phyloP scores from a whole-genome alignment of 2,329 filamentous ascomycete species.

The Colletotrichum tamarilloi region DNA sequence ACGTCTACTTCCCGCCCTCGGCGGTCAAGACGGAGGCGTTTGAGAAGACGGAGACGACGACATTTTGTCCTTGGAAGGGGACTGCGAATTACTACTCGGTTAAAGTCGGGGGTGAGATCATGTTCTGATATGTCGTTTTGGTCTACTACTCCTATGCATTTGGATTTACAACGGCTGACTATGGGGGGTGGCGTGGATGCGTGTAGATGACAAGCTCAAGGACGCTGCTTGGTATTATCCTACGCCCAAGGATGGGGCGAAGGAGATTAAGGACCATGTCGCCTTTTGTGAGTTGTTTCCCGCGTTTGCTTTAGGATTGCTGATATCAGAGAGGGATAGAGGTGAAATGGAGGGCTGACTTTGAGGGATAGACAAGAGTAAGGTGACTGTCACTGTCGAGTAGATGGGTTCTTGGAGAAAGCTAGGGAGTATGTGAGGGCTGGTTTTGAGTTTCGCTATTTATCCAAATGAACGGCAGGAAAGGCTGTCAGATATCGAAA shows the following conservation, averaged over 20 bases:
- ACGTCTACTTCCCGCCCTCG: slow-evolving; percentile 65
- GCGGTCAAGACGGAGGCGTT: slow-evolving; percentile 58
- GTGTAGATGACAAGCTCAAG: slow-evolving; percentile 54
- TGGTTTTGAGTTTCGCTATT: not conserved
- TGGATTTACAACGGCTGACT: not conserved
- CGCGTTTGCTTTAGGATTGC: not conserved
- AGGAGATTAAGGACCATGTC: slow-evolving; percentile 64
- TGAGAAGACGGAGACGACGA: slow-evolving; percentile 55
- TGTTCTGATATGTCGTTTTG: not conserved
- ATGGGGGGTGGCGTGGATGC: not conserved
- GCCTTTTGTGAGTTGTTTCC: slow-evolving; percentile 63
- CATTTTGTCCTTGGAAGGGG: slow-evolving; percentile 68
- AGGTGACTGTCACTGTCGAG: slow-evolving; percentile 42
- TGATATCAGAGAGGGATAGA: not conserved
- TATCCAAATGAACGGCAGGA: no score
- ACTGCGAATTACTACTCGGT: slow-evolving; percentile 67
- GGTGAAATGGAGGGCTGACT: slow-evolving; percentile 15
- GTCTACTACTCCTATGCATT: no score
- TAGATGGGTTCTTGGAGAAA: not conserved
- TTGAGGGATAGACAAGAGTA: slow-evolving; percentile 45
- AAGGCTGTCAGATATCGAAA: not conserved
- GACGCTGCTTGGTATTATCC: slow-evolving; percentile 72
- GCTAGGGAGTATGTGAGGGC: not conserved
- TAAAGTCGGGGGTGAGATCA: slow-evolving; percentile 54
- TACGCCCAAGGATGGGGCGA: slow-evolving; percentile 57